Base-by-base conservation (phyloP, 306 rosid species). In the Hippophae tibetana region DNA sequence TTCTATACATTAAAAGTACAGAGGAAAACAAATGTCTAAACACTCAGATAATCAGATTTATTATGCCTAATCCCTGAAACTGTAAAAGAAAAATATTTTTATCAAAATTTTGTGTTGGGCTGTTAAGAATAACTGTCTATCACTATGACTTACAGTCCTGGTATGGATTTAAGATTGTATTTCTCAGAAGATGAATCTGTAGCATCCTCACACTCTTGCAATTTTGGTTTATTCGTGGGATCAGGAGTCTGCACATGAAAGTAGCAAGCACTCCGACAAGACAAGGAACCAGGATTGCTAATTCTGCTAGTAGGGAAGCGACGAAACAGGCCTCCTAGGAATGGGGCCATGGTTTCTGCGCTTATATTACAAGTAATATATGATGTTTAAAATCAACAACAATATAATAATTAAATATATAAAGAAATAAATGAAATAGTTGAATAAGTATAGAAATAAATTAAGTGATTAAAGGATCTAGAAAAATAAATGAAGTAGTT, bases 241-340 rank as follows among this genome's bases (percentile, higher is more conserved):
- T 84, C 98, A 62, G 83, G 76, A 57, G 75, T 72, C 56, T 81
- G 88, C 56, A 81, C 69, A 76, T 85, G 83, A 26, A 84, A 14
- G 82, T 77, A 69, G 6, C 94, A 75, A 61, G 86, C 74, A 44
- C 63, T 77, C 25, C 68, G 75, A 64, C 63, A 79, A 40, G 78
- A 31, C 0, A 84, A 72, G 43, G 75, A 78, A 70, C 74, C 73
- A 1, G 89, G 86, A 68, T 78, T 87, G 85, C 95, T 90, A 44
- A 90, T 90, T 81, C 96, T 81, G 80, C 98, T 90, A 12, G 96
- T 89, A 55, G 87, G 98, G 77, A 90, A 90, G 61, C 96, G 95
- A 14, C 95, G 95, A 68, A 90, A 83, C 74, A 90, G 76, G 55
- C 95, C 83, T 76, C 96, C 78, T 13, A 90, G 87, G 56, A 90